A percentile compares a stretch with the other conserved stretches of the same genome.
phyloP scores from a whole-genome alignment of 1,139 yeast genomes.

The Saccharomyces pastorianus region DNA sequence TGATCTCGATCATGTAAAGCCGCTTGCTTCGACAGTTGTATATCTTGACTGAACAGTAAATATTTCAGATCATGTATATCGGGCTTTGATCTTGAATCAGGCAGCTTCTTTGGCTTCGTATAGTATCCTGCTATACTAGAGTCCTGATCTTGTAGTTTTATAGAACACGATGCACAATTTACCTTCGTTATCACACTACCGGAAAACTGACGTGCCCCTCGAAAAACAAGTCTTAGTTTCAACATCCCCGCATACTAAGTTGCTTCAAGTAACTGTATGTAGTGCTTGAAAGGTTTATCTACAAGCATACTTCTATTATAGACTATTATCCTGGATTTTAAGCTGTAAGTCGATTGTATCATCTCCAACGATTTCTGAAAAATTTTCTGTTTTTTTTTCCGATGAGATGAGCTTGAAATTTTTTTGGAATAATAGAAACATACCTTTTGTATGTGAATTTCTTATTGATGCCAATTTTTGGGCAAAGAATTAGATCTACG shows the following conservation, averaged over 20 bases:
- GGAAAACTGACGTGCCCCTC: conserved; percentile 4
- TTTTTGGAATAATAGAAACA: background rate
- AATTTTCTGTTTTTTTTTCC: conserved; percentile 8
- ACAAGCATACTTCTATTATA: too few species aligned
- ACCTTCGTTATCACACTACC: conserved; percentile 4
- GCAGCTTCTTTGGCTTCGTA: conserved; percentile 19
- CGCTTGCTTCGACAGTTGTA: conserved; percentile 19
- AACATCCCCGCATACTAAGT: background rate
- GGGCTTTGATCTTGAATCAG: conserved; percentile 3
- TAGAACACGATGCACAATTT: conserved; percentile 44
- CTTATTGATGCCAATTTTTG: background rate
- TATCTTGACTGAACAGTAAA: conserved; percentile 26
- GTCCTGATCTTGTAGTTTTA: conserved; percentile 39
- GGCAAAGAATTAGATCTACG: background rate
- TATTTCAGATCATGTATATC: conserved; percentile 25
- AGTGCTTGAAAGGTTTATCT: background rate
- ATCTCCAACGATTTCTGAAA: conserved; percentile 5
- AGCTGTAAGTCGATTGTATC: background rate
- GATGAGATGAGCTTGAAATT: conserved; percentile 8
- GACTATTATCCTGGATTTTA: background rate
- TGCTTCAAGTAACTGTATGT: background rate
- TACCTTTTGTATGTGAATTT: too few species aligned
- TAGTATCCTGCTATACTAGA: conserved; percentile 39
- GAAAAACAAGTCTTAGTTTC: background rate
- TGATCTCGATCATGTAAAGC: conserved; percentile 1